These are phyloP conservation scores for Chloroidium sp. DNA, from an alignment of 163 green algal species.

Conservation along the genomic window DNA sequence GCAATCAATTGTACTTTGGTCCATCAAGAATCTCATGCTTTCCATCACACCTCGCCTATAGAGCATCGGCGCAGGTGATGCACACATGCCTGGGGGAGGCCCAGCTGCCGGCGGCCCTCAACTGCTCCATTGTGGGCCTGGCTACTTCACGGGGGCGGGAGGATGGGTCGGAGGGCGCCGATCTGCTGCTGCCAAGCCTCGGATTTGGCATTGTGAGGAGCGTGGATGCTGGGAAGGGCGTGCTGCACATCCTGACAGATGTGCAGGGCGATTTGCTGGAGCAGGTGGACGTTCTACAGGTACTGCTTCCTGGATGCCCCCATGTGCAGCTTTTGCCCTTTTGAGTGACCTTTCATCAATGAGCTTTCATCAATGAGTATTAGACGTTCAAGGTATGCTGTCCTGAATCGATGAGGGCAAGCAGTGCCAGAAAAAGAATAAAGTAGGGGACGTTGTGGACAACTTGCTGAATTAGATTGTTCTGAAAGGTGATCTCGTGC, in stretches of 20 bases:
- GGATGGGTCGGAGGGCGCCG: not conserved
- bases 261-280: conserved; percentile 18
- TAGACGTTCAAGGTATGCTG: too few species aligned
- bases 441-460: too few species aligned
- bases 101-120: conserved; percentile 37
- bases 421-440: too few species aligned
- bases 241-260: conserved; percentile 45
- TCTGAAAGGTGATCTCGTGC: too few species aligned
- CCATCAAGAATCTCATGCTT: conserved; percentile 2
- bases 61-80: conserved; percentile 13
- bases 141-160: conserved; percentile 1
- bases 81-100: conserved; percentile 13
- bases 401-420: too few species aligned
- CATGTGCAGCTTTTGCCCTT: too few species aligned
- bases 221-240: conserved; percentile 26
- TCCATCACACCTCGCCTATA: not conserved
- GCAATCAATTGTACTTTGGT: conserved; percentile 1
- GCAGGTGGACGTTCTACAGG: conserved; percentile 8
- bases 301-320: too few species aligned
- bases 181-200: conserved; percentile 17
- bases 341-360: too few species aligned
- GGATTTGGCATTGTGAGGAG: conserved; percentile 52
- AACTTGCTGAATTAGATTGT: too few species aligned
- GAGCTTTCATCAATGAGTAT: too few species aligned
- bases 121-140: conserved; percentile 49